phyloP scores from a whole-genome alignment of 441 rosid genomes.

The Eruca vesicaria region DNA sequence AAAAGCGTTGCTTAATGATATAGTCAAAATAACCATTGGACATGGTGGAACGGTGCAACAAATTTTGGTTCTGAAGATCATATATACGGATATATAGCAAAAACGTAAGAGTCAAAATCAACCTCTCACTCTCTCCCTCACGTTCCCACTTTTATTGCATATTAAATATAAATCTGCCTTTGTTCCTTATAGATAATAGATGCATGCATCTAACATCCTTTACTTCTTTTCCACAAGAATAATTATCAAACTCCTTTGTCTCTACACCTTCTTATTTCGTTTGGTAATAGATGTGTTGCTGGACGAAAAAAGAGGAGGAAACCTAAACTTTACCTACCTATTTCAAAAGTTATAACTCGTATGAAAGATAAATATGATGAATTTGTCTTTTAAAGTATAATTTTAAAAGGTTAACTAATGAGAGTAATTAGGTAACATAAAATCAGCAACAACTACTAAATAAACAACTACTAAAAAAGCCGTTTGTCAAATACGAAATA shows the following conservation, averaged over 20 bases:
- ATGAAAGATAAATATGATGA: neutral
- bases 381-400: neutral
- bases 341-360: neutral
- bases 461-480: too few relatives aligned
- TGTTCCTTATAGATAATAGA: slow-evolving; percentile 6
- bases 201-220: slow-evolving; percentile 27
- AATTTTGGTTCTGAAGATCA: too few relatives aligned
- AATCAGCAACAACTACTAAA: neutral
- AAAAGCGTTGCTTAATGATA: too few relatives aligned
- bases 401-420: neutral
- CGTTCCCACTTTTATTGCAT: slow-evolving; percentile 13
- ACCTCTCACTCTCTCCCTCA: neutral
- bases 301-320: neutral
- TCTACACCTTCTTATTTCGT: slow-evolving; percentile 7
- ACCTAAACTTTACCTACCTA: neutral
- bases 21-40: too few relatives aligned
- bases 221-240: slow-evolving; percentile 3
- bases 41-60: too few relatives aligned
- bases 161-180: slow-evolving; percentile 12
- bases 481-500: too few relatives aligned
- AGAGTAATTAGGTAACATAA: too few relatives aligned
- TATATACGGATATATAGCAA: neutral
- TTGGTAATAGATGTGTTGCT: neutral
- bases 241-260: slow-evolving; percentile 11
- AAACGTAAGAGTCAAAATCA: neutral